Conservation (phyloP, 768 basidiomycete species). For the Tephrocybe rancida region DNA sequence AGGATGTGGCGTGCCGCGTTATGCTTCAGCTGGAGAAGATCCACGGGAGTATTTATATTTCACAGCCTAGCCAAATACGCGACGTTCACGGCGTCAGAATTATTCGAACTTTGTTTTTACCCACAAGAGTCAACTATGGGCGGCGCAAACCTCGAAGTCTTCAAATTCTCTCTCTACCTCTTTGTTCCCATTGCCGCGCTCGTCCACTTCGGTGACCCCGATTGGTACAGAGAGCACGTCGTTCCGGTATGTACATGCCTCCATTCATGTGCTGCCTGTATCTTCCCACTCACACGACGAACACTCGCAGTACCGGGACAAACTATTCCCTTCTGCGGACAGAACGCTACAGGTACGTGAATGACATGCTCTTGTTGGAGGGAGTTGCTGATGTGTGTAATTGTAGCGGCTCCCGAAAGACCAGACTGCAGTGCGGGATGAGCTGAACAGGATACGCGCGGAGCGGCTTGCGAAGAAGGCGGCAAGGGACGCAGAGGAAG, state of each 20-base stretch:
- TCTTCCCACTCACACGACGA: neutral
- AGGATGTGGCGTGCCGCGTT: no score
- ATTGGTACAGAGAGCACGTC: slow-evolving; percentile 82
- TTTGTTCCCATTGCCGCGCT: slow-evolving; percentile 82
- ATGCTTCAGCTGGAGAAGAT: no score
- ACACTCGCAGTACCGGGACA: slow-evolving; percentile 63
- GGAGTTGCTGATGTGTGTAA: neutral
- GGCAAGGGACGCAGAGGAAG: slow-evolving; percentile 40
- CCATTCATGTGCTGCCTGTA: neutral
- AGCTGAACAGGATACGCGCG: slow-evolving; percentile 72
- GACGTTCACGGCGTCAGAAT: no score
- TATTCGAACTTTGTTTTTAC: neutral
- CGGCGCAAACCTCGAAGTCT: slow-evolving; percentile 81
- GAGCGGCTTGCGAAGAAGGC: slow-evolving; percentile 52
- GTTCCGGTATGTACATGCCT: slow-evolving; percentile 54
- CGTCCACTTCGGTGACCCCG: slow-evolving; percentile 85
- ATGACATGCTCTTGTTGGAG: neutral
- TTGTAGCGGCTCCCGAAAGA: slow-evolving; percentile 65
- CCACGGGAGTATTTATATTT: neutral
- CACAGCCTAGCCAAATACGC: neutral
- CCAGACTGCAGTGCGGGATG: slow-evolving; percentile 63
- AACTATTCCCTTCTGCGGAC: slow-evolving; percentile 66
- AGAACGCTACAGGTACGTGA: slow-evolving; percentile 50
- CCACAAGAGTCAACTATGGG: slow-evolving; percentile 15
- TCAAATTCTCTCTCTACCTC: slow-evolving; percentile 88